Conservation (phyloP, 2,329 filamentous ascomycete species). For the Akanthomyces dipterigenus region DNA sequence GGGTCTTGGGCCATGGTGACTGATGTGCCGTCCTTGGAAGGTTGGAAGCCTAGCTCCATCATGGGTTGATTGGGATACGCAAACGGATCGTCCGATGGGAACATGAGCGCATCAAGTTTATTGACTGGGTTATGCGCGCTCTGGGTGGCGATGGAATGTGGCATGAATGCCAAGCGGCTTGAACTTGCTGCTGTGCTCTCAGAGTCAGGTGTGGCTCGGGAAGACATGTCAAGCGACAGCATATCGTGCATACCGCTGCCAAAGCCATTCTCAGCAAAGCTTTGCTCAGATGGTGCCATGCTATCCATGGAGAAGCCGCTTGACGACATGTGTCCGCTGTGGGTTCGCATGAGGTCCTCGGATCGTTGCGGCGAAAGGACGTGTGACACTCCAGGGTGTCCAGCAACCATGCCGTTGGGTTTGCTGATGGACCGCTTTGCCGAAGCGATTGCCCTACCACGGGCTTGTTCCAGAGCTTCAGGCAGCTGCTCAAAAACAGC, state of each 20-base stretch:
- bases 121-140: conserved; percentile 44
- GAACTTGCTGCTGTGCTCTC: conserved; percentile 36
- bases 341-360: conserved; percentile 27
- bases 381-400: conserved; percentile 23
- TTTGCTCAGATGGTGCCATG: conserved; percentile 23
- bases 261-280: conserved; percentile 31
- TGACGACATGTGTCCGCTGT: conserved; percentile 21
- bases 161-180: conserved; percentile 26
- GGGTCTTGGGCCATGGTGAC: conserved; percentile 29
- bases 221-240: conserved; percentile 38
- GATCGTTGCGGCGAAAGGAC: conserved; percentile 28
- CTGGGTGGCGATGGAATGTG: conserved; percentile 26
- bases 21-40: conserved; percentile 26
- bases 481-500: conserved; percentile 79
- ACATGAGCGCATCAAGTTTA: conserved; percentile 73
- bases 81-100: conserved; percentile 70
- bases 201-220: conserved; percentile 36
- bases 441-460: conserved; percentile 24
- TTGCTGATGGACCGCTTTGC: conserved; percentile 21
- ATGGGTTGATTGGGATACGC: conserved; percentile 73
- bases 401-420: conserved; percentile 26
- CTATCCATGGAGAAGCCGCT: conserved; percentile 28
- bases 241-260: conserved; percentile 35
- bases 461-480: conserved; percentile 54
- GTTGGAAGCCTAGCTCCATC: conserved; percentile 47